Evolutionary conservation across 176 grass and related monocot genomes (phyloP), one percentile per base, ranked within the genome.

Genomic region (Oryza coarctata): DNA sequence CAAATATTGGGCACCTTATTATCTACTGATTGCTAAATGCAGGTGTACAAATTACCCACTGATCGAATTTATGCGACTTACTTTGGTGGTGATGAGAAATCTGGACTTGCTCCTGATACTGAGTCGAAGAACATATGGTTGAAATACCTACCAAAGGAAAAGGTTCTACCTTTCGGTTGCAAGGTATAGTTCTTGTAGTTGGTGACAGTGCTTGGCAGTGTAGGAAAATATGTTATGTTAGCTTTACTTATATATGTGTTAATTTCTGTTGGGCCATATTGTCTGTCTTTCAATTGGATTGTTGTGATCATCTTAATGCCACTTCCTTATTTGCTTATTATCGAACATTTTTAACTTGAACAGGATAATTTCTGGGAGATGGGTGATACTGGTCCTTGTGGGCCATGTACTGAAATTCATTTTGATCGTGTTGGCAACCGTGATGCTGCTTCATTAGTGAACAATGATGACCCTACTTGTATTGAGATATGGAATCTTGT

Each of bases 401-500:
- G 95, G 7, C 95, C 90, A 6, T 98, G 95, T 73, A 98, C 95
- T 39, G 96, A 99, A 86, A 99, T 99, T 32, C 93, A 99, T 88
- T 99, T 95, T 73, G 96, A 99, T 62, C 93, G 90, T 41, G 33
- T 98, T 78, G 92, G 92, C 6, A 90, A 88, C 70, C 89, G 91
- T 52, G 93, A 99, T 77, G 96, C 96, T 47, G 84, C 90, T 65
- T 86, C 88, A 3, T 65, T 98, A 30, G 95, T 98, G 11, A 95
- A 98, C 58, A 94, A 93, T 76, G 95, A 98, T 61, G 90, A 98
- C 41, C 92, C 95, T 27, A 91, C 95, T 25, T 98, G 95, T 55
- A 95, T 98, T 58, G 95, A 98, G 68, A 98, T 98, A 44, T 98
- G 95, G 95, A 95, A 98, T 55, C 88, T 98, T 55, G 95, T 98